phyloP scores from a whole-genome alignment of 164 flowering plant genomes.

The Umbellularia californica region DNA sequence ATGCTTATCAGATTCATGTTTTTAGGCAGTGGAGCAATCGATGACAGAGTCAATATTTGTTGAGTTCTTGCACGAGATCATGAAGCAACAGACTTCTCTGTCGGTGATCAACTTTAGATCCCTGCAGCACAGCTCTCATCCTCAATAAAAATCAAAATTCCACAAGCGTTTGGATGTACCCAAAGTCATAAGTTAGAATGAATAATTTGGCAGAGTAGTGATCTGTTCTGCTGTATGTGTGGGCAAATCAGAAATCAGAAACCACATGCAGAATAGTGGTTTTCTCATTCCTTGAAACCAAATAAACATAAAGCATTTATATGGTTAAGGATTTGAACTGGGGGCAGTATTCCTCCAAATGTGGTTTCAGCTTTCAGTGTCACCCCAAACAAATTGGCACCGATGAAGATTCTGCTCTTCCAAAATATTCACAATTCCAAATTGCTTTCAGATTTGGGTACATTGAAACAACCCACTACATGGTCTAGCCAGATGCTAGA shows the following conservation, averaged over 20 bases:
- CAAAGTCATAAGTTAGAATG: not conserved
- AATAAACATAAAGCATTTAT: too few relatives aligned
- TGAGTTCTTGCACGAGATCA: constrained; percentile 56
- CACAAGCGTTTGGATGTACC: not conserved
- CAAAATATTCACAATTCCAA: not conserved
- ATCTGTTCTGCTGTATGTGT: not conserved
- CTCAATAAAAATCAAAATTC: not conserved
- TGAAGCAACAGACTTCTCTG: constrained; percentile 51
- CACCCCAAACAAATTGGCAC: not conserved
- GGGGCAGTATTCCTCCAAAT: not conserved
- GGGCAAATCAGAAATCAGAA: not conserved
- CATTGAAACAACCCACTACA: not conserved
- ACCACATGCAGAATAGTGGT: not conserved
- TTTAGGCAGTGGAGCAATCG: too few relatives aligned
- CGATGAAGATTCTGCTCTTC: not conserved
- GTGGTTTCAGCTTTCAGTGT: not conserved
- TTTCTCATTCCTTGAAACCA: not conserved
- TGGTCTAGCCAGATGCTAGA: not conserved
- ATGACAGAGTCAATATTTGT: constrained; percentile 48
- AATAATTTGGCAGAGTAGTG: not conserved
- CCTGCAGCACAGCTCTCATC: constrained; percentile 26
- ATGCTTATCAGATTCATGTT: too few relatives aligned
- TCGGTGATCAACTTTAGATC: constrained; percentile 36
- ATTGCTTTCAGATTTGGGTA: not conserved
- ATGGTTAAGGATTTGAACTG: not conserved